Conservation (phyloP, 805 yeast species). For the Teunomyces atbi region DNA sequence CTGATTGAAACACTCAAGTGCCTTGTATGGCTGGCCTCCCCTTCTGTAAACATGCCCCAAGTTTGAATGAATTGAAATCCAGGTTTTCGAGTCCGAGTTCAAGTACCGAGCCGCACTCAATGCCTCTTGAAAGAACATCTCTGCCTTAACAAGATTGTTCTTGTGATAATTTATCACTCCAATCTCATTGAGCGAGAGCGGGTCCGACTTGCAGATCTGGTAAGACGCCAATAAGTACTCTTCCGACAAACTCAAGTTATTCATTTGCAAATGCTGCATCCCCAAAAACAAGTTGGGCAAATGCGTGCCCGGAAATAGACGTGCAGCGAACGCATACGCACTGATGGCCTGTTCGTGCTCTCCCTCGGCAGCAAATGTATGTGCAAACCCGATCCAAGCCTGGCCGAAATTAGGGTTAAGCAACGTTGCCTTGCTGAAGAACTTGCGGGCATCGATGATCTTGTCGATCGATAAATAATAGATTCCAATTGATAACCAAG, state of each 20-base stretch:
- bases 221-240: slow-evolving; percentile 79
- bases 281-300: slow-evolving; percentile 88
- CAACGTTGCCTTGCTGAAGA: slow-evolving; percentile 84
- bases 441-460: slow-evolving; percentile 79
- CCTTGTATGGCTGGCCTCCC: slow-evolving; percentile 56
- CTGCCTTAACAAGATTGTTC: slow-evolving; percentile 65
- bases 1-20: slow-evolving; percentile 72
- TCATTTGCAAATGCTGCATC: slow-evolving; percentile 92
- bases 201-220: slow-evolving; percentile 80
- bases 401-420: slow-evolving; percentile 87
- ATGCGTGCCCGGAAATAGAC: slow-evolving; percentile 88
- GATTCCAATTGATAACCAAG: slow-evolving; percentile 92
- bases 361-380: slow-evolving; percentile 96
- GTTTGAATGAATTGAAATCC: slow-evolving; percentile 83
- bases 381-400: slow-evolving; percentile 98
- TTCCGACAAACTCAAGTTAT: slow-evolving; percentile 76
- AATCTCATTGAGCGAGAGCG: slow-evolving; percentile 82
- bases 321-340: slow-evolving; percentile 93
- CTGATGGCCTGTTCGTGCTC: slow-evolving; percentile 98
- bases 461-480: slow-evolving; percentile 77
- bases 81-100: slow-evolving; percentile 76
- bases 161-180: slow-evolving; percentile 90
- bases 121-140: slow-evolving; percentile 67
- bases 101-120: slow-evolving; percentile 63
- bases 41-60: slow-evolving; percentile 86